Base-by-base conservation (phyloP, 495 filamentous ascomycete genomes). In the Penicillium turbatum region DNA sequence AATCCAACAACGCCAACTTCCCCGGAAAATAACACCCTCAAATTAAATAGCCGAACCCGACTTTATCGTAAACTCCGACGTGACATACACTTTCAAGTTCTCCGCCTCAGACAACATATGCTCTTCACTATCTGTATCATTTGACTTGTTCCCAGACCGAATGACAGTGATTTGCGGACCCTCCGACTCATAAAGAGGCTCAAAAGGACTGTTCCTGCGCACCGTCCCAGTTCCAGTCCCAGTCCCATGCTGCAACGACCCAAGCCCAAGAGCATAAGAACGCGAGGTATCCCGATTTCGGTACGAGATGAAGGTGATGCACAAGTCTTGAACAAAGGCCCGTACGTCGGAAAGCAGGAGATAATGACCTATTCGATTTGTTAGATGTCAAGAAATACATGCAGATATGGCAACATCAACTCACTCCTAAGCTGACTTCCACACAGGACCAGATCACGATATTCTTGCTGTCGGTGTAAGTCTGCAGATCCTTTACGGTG, bases 371-470 rank as follows among this genome's bases (percentile, higher is more conserved):
- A 15, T 34, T 10, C 2, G 10, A 12, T 5, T 38, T n/a, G 36
- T 55, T 42, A 51, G 26, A 29, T 34, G 29, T 15, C 5, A 9
- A 10, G 2, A 7, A 11, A 34, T 2, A 9, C 31, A 12, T 30
- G 8, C 4, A 30, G 31, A 11, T 5, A 5, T 6, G 29, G 8
- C 12, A 39, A 27, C 26, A 6, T 9, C 3, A 5, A 40, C 59
- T 34, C 32, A 71, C 68, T 5, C 78, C 80, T 3, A 83, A 60
- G 51, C 77, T 76, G 54, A 70, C 68, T 49, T 82, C 79, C 5
- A 82, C 64, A 6, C 64, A 53, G 12, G 79, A 81, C 78, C 79
- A 82, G n/a, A 77, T 62, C 27, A 79, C 67, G 13, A 81, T 63
- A 0, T 64, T 57, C 8, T 74, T 67, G 38, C 70, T 74, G 60